Percentiles rank a stretch among this genome's conserved stretches.
Evolutionary conservation across 306 rosid species (phyloP).

Genomic region (Parietaria judaica): DNA sequence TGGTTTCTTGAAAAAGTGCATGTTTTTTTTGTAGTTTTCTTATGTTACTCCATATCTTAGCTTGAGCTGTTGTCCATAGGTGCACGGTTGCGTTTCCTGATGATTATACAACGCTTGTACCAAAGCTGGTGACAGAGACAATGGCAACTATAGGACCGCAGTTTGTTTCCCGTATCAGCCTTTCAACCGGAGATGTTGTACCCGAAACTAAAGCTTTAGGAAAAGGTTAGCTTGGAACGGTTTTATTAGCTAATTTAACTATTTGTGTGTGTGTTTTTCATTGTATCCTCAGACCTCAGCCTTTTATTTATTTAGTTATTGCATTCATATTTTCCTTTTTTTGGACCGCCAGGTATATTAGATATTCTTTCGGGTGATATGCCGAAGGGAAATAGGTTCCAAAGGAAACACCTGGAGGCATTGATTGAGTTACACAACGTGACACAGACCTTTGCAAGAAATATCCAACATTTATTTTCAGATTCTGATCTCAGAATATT

Average conservation of each 20-base stretch:
- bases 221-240: conserved; percentile 53
- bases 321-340: conserved; percentile 1
- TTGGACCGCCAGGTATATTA: conserved; percentile 50
- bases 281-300: not conserved
- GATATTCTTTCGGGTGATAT: conserved; percentile 88
- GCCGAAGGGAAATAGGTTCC: conserved; percentile 95
- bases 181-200: conserved; percentile 76
- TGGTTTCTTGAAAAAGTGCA: conserved; percentile 7
- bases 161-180: conserved; percentile 78
- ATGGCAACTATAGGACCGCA: conserved; percentile 70
- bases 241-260: not conserved
- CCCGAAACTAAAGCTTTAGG: conserved; percentile 92
- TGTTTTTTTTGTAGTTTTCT: not conserved
- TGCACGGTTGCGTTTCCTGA: conserved; percentile 87
- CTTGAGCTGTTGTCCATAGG: conserved; percentile 45
- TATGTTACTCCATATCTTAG: conserved; percentile 2
- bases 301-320: conserved; percentile 16
- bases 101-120: conserved; percentile 74
- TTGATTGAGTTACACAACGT: conserved; percentile 84
- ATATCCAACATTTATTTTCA: conserved; percentile 87
- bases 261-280: not conserved
- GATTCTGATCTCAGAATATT: conserved; percentile 62
- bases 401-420: conserved; percentile 81
- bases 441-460: conserved; percentile 92
- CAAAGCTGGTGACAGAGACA: conserved; percentile 76